Percentiles rank a stretch among this genome's conserved stretches.
Conservation (phyloP, 1,139 yeast species). For the Kodamaea derodonti region DNA sequence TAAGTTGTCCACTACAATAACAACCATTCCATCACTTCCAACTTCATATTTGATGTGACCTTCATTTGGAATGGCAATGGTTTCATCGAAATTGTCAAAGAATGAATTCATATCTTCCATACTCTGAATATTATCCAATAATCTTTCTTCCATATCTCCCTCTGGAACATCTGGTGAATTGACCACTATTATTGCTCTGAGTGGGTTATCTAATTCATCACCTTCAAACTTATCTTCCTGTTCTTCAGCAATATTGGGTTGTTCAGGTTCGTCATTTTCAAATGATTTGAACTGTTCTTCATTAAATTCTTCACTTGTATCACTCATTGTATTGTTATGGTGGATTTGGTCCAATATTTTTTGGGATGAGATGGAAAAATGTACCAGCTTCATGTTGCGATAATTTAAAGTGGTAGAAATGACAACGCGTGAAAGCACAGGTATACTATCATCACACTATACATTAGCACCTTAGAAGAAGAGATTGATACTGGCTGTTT, state of each 20-base stretch:
- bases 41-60: constrained; percentile 67
- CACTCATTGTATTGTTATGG: background rate
- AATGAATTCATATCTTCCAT: constrained; percentile 52
- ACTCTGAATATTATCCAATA: constrained; percentile 42
- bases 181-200: constrained; percentile 37
- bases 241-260: background rate
- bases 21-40: constrained; percentile 68
- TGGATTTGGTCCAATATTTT: background rate
- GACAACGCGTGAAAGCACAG: too few relatives aligned
- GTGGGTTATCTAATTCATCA: constrained; percentile 40
- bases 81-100: constrained; percentile 60
- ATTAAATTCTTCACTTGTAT: constrained; percentile 1
- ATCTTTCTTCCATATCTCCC: constrained; percentile 53
- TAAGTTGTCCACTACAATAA: constrained; percentile 46
- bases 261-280: background rate
- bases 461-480: too few relatives aligned
- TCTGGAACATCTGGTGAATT: constrained; percentile 36
- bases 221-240: constrained; percentile 13
- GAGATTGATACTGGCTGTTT: too few relatives aligned
- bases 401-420: too few relatives aligned
- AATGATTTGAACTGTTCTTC: background rate
- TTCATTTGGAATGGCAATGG: constrained; percentile 62
- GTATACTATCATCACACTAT: too few relatives aligned
- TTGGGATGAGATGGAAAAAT: constrained; percentile 1
- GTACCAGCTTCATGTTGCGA: too few relatives aligned